Percentiles rank a stretch among this genome's conserved stretches.
These are phyloP conservation scores for Ustilago shanxiensis DNA, from an alignment of 1,284 basidiomycete genomes.

Conservation along the genomic window DNA sequence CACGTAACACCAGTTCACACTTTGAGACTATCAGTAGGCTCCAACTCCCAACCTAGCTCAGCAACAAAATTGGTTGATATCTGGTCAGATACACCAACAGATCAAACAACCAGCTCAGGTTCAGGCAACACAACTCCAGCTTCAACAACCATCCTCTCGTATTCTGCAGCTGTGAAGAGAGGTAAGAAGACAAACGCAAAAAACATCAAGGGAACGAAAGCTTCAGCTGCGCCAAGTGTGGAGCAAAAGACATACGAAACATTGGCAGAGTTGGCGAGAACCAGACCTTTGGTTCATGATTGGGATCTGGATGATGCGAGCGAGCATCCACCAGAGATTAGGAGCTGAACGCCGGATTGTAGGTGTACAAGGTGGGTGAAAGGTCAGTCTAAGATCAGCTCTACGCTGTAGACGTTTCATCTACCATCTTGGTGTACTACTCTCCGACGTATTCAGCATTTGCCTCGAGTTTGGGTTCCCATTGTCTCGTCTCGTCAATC, in stretches of 20 bases:
- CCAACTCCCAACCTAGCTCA: not conserved
- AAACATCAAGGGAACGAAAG: not conserved
- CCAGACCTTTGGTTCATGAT: conserved; percentile 25
- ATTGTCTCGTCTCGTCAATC: not conserved
- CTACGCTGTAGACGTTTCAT: no score
- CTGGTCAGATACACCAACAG: conserved; percentile 12
- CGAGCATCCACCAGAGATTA: not conserved
- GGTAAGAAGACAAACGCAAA: conserved; percentile 6
- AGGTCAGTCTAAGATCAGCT: no score
- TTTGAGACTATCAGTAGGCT: conserved; percentile 6
- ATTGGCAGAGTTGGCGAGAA: conserved; percentile 3
- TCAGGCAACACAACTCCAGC: no score
- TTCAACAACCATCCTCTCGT: conserved; percentile 16
- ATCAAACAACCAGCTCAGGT: no score
- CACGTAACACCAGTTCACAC: conserved; percentile 31
- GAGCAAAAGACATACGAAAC: conserved; percentile 33
- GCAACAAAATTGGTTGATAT: conserved; percentile 35
- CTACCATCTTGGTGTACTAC: no score
- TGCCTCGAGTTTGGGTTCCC: not conserved
- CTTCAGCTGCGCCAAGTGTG: conserved; percentile 1
- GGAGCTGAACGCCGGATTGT: no score
- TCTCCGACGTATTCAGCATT: no score
- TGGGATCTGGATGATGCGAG: conserved; percentile 34
- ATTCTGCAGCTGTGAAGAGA: conserved; percentile 35
- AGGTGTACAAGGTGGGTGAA: no score